Percentiles rank a stretch among this genome's conserved stretches.
Evolutionary conservation across 176 grass and related monocot species (phyloP).

Genomic region (Eragrostis nindensis): DNA sequence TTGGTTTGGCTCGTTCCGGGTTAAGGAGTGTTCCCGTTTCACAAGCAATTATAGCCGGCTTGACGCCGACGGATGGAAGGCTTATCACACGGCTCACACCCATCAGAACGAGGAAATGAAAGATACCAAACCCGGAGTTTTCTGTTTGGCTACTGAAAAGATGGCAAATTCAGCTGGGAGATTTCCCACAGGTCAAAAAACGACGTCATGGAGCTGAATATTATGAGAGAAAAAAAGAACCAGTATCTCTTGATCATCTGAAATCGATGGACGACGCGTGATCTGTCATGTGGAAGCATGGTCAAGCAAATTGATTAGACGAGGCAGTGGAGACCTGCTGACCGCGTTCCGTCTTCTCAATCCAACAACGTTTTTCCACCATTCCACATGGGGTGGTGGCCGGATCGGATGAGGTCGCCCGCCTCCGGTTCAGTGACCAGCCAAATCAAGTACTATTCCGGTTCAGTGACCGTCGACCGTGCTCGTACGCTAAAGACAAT

Average conservation of each 20-base stretch:
- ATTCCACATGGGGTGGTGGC: constrained; percentile 12
- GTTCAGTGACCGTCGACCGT: too few species aligned
- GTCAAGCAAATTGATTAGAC: constrained; percentile 28
- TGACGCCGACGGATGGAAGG: background rate
- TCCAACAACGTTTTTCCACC: background rate
- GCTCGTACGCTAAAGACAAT: background rate
- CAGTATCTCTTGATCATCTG: background rate
- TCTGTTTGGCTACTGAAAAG: background rate
- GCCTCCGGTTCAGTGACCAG: constrained; percentile 12
- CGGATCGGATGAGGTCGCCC: background rate
- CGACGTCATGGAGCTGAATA: background rate
- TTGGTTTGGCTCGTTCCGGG: background rate
- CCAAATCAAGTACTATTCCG: background rate
- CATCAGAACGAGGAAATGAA: background rate
- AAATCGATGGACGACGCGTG: background rate
- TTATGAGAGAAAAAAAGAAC: background rate
- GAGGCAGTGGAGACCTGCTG: constrained; percentile 1
- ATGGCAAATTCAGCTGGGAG: background rate
- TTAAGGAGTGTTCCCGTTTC: background rate
- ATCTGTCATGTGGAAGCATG: constrained; percentile 1
- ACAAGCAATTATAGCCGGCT: background rate
- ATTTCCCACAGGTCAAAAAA: constrained; percentile 24
- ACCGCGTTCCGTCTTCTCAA: background rate
- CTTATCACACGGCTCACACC: background rate
- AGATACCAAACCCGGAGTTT: background rate